Evolutionary conservation across 2,329 filamentous ascomycete species (phyloP), one percentile per base, ranked within the genome.

Genomic region (Exophiala lecanii-corni): DNA sequence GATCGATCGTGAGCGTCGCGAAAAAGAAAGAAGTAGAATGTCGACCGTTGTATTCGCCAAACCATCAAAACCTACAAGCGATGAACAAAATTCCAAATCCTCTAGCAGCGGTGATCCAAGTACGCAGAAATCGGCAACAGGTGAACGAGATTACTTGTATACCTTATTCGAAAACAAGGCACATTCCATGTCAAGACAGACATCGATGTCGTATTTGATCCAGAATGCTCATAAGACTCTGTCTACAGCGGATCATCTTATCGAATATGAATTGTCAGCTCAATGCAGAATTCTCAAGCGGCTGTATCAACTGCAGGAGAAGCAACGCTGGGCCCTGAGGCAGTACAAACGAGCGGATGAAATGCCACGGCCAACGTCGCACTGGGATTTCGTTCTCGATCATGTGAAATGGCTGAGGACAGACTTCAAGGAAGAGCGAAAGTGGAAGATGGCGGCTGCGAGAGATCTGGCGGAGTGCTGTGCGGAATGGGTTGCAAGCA

Each of bases 351-450:
- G 89, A 43, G 86, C 82, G 28, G 75, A 81, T 2, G 92, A 98
- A 63, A 89, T 91, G 3, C 74, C 78, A 3, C 79, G 88, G 26
- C 83, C 82, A 13, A 75, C 79, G 1, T 82, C 84, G 2, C 91
- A 97, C 55, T 86, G 83, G 78, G 92, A 98, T 65, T 76, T 91
- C 39, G 64, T 97, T 42, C 70, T 98, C 21, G 78, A 89, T 55
- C 89, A 98, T 68, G 87, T 91, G 78, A 94, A 89, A 63, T 97
- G 91, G 91, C 94, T 98, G 87, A 80, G 89, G 38, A 96, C 89
- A 2, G 92, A 98, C 64, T 97, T 96, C 59, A 78, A 85, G 39
- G 87, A 96, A 64, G 92, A 97, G 63, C 74, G 88, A 30, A 95
- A 94, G 62, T 95, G 89, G 89, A 97, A 96, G 67, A 81, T 80